These are phyloP conservation scores for Paramecium sonneborni DNA, from an alignment of 73 alveolate genomes.

Conservation along the genomic window DNA sequence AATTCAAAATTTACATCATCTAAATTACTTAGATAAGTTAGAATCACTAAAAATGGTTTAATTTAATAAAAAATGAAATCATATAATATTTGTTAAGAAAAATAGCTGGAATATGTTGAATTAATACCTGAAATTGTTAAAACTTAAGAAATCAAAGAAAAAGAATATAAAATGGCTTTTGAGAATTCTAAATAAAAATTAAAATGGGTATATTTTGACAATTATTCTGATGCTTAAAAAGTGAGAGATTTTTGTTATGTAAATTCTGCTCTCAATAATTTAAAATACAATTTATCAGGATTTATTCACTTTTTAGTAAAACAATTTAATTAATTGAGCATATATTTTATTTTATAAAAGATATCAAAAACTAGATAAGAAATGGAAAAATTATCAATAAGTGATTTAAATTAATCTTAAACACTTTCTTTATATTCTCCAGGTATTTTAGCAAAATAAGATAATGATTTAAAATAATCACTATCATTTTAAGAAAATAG, in stretches of 20 bases:
- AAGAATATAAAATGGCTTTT: not conserved
- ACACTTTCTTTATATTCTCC: not conserved
- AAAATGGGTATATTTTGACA: constrained; percentile 4
- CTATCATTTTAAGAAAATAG: not conserved
- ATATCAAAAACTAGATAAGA: not conserved
- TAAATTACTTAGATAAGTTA: not conserved
- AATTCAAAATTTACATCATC: not conserved
- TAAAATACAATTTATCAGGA: not conserved
- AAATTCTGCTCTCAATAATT: not conserved
- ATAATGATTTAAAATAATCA: not conserved
- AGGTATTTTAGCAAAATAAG: not conserved
- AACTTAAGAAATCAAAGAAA: not conserved
- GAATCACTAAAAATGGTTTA: not conserved
- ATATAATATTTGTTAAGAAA: not conserved
- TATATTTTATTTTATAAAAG: not conserved
- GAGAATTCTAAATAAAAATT: not conserved
- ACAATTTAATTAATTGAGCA: not conserved
- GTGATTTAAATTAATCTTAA: not conserved
- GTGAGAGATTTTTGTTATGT: not conserved
- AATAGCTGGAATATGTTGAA: not conserved
- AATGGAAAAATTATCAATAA: not conserved
- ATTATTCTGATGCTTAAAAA: not conserved
- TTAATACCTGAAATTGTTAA: not conserved
- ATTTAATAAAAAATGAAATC: not conserved
- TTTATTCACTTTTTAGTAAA: not conserved